Percentiles rank a stretch among this genome's conserved stretches.
Conservation (phyloP, 148 eudicot species). For the Rheum nobile region DNA sequence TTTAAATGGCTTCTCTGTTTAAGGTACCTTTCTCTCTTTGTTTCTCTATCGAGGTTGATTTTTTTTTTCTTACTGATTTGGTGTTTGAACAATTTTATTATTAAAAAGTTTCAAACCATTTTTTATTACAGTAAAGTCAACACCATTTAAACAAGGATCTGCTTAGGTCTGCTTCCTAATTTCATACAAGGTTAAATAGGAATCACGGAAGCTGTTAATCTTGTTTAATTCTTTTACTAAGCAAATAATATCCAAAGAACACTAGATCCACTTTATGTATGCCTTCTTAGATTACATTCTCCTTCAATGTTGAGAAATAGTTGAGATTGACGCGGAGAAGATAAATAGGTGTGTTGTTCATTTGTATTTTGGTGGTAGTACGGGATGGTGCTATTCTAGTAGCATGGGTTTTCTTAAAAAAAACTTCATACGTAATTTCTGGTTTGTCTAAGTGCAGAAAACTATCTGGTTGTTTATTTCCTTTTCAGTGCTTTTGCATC, state of each 20-base stretch:
- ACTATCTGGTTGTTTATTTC: background rate
- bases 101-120: background rate
- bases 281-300: background rate
- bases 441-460: background rate
- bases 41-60: background rate
- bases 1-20: conserved; percentile 35
- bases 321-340: background rate
- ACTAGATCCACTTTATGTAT: background rate
- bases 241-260: background rate
- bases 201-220: background rate
- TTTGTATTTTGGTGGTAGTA: background rate
- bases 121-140: background rate
- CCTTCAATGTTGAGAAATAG: background rate
- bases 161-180: background rate
- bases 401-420: background rate
- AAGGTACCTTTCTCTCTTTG: conserved; percentile 19
- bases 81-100: background rate
- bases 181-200: background rate
- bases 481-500: background rate
- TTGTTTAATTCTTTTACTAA: background rate
- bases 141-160: background rate
- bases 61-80: background rate
- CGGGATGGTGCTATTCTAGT: background rate
- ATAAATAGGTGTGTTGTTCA: background rate
- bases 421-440: background rate